phyloP scores from a whole-genome alignment of 1,284 basidiomycete genomes.

The Gymnopus androsaceus region DNA sequence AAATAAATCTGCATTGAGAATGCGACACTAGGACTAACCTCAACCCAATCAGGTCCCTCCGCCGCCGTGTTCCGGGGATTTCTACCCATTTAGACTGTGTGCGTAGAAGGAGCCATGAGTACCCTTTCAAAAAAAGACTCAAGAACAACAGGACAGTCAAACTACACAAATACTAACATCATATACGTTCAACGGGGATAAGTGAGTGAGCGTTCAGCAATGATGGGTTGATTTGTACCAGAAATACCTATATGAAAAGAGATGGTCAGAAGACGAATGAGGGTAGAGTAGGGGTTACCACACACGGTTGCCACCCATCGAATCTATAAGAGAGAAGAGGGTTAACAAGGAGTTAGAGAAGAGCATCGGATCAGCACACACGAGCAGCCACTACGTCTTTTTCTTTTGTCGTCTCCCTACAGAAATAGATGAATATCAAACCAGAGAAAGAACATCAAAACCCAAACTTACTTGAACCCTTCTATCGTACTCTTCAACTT shows the following conservation, averaged over 20 bases:
- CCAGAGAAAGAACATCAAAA: slow-evolving; percentile 4
- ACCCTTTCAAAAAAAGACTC: not conserved
- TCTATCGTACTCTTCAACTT: slow-evolving; percentile 87
- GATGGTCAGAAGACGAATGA: not conserved
- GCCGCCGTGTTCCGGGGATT: slow-evolving; percentile 77
- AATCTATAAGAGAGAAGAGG: too few species aligned
- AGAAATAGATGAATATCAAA: slow-evolving; percentile 4
- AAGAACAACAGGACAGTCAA: not conserved
- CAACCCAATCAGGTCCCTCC: slow-evolving; percentile 93
- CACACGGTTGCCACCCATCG: slow-evolving; percentile 84
- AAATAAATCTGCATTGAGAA: slow-evolving; percentile 1
- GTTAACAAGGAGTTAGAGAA: too few species aligned
- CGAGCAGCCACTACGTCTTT: slow-evolving; percentile 89
- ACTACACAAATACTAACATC: slow-evolving; percentile 19
- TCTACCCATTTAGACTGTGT: slow-evolving; percentile 99
- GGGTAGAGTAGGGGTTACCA: slow-evolving; percentile 13
- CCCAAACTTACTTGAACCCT: slow-evolving; percentile 69
- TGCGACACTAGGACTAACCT: slow-evolving; percentile 52
- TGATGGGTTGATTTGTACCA: slow-evolving; percentile 39
- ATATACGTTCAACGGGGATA: too few species aligned
- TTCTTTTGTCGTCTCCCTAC: slow-evolving; percentile 68
- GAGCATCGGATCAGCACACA: too few species aligned
- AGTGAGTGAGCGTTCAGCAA: not conserved
- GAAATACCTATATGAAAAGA: slow-evolving; percentile 39
- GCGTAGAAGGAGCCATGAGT: slow-evolving; percentile 41